Percentiles rank a stretch among this genome's conserved stretches.
Evolutionary conservation across 1,284 basidiomycete species (phyloP).

Genomic region (Ceratobasidium sp.): DNA sequence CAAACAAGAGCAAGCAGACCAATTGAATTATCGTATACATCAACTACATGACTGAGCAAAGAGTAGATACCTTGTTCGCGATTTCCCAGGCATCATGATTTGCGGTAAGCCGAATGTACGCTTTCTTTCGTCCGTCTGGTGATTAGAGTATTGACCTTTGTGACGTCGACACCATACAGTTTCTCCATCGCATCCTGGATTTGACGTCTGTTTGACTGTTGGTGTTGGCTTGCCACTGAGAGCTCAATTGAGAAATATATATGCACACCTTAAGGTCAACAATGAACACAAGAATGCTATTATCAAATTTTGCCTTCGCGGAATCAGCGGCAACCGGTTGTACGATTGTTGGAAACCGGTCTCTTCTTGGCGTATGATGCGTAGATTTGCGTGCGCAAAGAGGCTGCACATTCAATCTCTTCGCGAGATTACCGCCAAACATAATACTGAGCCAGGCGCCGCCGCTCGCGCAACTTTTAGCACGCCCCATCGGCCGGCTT

Average conservation of each 20-base stretch:
- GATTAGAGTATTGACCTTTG: conserved; percentile 99
- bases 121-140: conserved; percentile 99
- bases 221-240: conserved; percentile 46
- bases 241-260: background rate
- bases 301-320: conserved; percentile 98
- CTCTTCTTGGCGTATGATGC: conserved; percentile 96
- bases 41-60: conserved; percentile 21
- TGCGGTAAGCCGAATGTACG: conserved; percentile 93
- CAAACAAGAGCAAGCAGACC: background rate
- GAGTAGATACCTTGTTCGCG: conserved; percentile 91
- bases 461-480: too few species aligned
- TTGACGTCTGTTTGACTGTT: conserved; percentile 90
- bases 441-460: too few species aligned
- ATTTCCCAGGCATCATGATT: conserved; percentile 99
- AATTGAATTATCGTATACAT: conserved; percentile 10
- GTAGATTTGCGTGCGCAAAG: conserved; percentile 96
- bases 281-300: conserved; percentile 99
- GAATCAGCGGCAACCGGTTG: conserved; percentile 88
- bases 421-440: background rate
- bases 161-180: conserved; percentile 96
- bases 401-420: conserved; percentile 64
- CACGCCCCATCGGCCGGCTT: too few species aligned
- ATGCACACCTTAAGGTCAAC: conserved; percentile 81
- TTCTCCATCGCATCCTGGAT: conserved; percentile 99
- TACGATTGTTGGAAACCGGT: conserved; percentile 95